phyloP scores from a whole-genome alignment of 73 alveolate genomes.

The Durusdinium trenchii region DNA sequence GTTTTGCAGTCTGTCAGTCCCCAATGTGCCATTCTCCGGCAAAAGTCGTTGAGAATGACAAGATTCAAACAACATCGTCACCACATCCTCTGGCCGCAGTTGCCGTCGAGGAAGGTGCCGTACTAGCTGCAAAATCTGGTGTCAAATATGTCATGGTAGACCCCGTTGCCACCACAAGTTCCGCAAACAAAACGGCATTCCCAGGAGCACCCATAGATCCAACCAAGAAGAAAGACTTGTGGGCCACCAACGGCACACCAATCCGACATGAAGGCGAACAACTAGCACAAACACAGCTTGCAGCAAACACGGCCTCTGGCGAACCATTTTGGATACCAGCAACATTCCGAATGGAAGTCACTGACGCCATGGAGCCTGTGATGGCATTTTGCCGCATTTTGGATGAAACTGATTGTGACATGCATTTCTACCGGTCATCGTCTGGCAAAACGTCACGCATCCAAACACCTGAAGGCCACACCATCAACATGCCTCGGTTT shows the following conservation, averaged over 20 bases:
- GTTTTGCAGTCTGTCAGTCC: neutral
- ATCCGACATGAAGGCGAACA: slow-evolving; percentile 42
- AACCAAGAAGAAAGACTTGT: neutral
- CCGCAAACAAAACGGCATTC: neutral
- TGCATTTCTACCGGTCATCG: neutral
- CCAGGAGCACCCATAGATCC: slow-evolving; percentile 2
- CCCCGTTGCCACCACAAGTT: slow-evolving; percentile 37
- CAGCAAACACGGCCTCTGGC: neutral
- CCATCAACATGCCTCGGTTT: neutral
- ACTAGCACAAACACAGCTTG: neutral
- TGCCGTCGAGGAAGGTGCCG: neutral
- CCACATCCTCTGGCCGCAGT: neutral
- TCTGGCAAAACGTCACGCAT: slow-evolving; percentile 36
- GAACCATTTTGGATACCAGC: neutral
- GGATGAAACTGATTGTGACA: neutral
- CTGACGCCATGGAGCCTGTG: neutral
- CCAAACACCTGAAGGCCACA: neutral
- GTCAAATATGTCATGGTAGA: neutral
- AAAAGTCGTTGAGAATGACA: slow-evolving; percentile 23
- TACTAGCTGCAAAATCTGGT: neutral
- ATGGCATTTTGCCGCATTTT: neutral
- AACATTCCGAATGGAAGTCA: neutral
- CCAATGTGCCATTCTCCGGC: slow-evolving; percentile 21
- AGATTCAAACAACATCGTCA: neutral
- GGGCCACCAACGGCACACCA: slow-evolving; percentile 67